phyloP scores from a whole-genome alignment of 257 asterid genomes.

The Nicotiana tabacum region DNA sequence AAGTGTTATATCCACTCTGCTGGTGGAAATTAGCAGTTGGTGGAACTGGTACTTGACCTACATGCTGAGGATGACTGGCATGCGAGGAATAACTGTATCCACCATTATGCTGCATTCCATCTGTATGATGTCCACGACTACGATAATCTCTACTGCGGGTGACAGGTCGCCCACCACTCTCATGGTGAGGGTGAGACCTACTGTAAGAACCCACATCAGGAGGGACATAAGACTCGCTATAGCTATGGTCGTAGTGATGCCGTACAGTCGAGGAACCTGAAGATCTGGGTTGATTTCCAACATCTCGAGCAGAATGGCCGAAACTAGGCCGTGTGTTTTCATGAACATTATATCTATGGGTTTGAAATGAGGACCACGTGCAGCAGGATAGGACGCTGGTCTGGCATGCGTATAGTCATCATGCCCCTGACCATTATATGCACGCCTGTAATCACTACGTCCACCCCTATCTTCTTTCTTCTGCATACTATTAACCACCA shows the following conservation, averaged over 20 bases:
- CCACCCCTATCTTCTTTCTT: constrained; percentile 15
- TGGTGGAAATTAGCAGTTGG: constrained; percentile 28
- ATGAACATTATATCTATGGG: constrained; percentile 25
- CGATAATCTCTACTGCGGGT: constrained; percentile 35
- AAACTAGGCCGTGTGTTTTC: constrained; percentile 25
- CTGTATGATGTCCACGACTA: constrained; percentile 39
- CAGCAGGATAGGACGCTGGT: constrained; percentile 32
- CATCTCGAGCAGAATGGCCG: constrained; percentile 32
- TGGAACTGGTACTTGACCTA: constrained; percentile 25
- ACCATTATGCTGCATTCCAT: constrained; percentile 37
- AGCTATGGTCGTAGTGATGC: constrained; percentile 36
- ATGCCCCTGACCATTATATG: constrained; percentile 7
- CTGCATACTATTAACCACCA: constrained; percentile 71
- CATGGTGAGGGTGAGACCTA: constrained; percentile 33
- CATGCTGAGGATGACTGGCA: constrained; percentile 25
- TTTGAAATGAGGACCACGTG: constrained; percentile 17
- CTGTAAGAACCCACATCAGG: constrained; percentile 26
- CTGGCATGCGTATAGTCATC: neutral
- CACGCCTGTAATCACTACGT: constrained; percentile 28
- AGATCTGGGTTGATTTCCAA: neutral
- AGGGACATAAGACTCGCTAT: constrained; percentile 31
- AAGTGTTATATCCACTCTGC: constrained; percentile 33
- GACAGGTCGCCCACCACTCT: constrained; percentile 19
- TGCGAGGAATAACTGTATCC: constrained; percentile 34
- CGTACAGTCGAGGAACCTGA: constrained; percentile 3